Conservation (phyloP, 2,329 filamentous ascomycete species). For the Ascocoryne sarcoides region DNA sequence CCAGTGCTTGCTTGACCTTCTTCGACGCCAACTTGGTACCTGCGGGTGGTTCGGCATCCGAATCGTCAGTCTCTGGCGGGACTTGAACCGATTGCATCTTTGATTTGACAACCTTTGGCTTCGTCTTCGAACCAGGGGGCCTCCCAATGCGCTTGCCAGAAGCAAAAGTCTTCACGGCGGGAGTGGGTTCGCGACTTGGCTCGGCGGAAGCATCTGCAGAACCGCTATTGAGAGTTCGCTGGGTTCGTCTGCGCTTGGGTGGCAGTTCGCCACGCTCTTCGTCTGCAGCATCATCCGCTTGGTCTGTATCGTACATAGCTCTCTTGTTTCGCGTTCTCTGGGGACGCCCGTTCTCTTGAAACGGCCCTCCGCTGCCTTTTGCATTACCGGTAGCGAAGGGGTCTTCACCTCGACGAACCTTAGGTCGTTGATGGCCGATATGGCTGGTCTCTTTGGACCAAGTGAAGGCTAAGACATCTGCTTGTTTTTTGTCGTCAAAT, state of each 20-base stretch:
- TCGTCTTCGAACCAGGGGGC: conserved; percentile 22
- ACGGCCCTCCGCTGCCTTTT: conserved; percentile 7
- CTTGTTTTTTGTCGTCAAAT: conserved; percentile 40
- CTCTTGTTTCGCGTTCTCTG: conserved; percentile 16
- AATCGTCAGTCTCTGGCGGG: conserved; percentile 5
- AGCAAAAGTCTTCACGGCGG: conserved; percentile 18
- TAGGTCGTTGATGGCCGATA: conserved; percentile 48
- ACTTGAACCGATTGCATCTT: conserved; percentile 21
- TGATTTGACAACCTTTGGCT: conserved; percentile 14
- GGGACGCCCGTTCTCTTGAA: conserved; percentile 19
- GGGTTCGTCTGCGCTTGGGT: conserved; percentile 21
- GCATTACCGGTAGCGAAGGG: background rate
- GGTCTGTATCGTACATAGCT: conserved; percentile 7
- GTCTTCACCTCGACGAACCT: conserved; percentile 9
- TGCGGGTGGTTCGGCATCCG: conserved; percentile 1
- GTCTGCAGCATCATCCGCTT: conserved; percentile 12
- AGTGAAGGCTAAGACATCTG: conserved; percentile 51
- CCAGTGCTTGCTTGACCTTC: conserved; percentile 14
- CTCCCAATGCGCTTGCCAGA: conserved; percentile 27
- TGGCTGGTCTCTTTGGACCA: conserved; percentile 50
- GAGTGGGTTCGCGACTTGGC: conserved; percentile 13
- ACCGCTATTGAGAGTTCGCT: conserved; percentile 17
- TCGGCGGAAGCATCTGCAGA: conserved; percentile 3
- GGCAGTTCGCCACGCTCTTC: conserved; percentile 19
- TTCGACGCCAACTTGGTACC: background rate